These are phyloP conservation scores for Gossypium sturtianum DNA, from an alignment of 345 rosid species.

Conservation along the genomic window DNA sequence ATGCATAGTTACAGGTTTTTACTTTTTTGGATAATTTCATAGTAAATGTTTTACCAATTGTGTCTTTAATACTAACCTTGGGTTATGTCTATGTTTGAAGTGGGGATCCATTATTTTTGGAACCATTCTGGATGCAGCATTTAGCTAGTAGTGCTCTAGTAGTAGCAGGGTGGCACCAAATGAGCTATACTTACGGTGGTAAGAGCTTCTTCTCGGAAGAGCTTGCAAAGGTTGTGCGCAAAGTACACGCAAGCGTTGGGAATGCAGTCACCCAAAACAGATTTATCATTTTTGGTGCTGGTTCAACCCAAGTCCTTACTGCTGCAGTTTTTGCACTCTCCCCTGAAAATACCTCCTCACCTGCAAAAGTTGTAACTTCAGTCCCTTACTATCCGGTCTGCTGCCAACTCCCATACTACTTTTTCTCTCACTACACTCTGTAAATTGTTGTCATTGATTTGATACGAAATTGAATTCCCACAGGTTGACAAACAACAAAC, in stretches of 20 bases:
- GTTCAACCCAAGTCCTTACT: conserved; percentile 54
- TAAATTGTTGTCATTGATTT: neutral
- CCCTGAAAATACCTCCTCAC: conserved; percentile 26
- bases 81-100: conserved; percentile 16
- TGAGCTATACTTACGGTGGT: conserved; percentile 34
- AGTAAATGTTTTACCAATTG: too few relatives aligned
- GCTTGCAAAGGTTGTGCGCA: conserved; percentile 40
- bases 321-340: conserved; percentile 58
- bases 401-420: neutral
- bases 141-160: conserved; percentile 35
- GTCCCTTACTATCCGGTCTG: conserved; percentile 54
- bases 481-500: conserved; percentile 45
- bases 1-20: too few relatives aligned
- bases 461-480: neutral
- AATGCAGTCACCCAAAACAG: neutral
- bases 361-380: conserved; percentile 43
- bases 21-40: too few relatives aligned
- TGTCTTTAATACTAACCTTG: too few relatives aligned
- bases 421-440: neutral
- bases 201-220: conserved; percentile 14
- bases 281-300: conserved; percentile 39
- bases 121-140: conserved; percentile 47
- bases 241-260: conserved; percentile 33
- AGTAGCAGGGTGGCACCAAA: conserved; percentile 53
- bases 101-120: conserved; percentile 55